phyloP scores from a whole-genome alignment of 2,329 filamentous ascomycete genomes.

The Penicillium sp. region DNA sequence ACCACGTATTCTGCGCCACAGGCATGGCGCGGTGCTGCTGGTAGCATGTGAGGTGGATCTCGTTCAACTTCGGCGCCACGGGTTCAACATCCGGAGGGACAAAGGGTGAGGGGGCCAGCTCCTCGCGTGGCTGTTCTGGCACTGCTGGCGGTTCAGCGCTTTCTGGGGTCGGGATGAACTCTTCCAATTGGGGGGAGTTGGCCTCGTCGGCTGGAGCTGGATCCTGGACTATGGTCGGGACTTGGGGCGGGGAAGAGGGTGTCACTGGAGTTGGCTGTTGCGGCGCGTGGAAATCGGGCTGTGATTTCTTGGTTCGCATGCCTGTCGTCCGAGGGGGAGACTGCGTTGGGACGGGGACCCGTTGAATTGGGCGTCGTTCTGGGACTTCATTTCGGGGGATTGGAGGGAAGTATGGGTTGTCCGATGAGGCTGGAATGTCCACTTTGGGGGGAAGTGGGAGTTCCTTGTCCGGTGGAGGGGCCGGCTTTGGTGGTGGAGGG shows the following conservation, averaged over 20 bases:
- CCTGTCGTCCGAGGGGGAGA: conserved; percentile 1
- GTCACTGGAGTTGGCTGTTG: neutral
- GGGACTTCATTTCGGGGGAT: neutral
- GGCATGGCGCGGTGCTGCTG: conserved; percentile 34
- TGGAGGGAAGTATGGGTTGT: conserved; percentile 9
- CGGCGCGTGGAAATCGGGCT: neutral
- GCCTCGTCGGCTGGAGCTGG: conserved; percentile 8
- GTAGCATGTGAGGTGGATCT: conserved; percentile 34
- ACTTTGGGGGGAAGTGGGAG: conserved; percentile 8
- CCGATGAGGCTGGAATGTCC: neutral
- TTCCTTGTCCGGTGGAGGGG: conserved; percentile 19
- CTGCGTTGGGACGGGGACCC: conserved; percentile 1
- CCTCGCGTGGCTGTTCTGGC: conserved; percentile 9
- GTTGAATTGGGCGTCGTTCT: conserved; percentile 3
- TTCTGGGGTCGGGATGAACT: conserved; percentile 30
- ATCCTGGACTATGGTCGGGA: neutral
- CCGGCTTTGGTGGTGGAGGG: conserved; percentile 22
- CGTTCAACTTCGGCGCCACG: conserved; percentile 29
- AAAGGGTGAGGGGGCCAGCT: conserved; percentile 12
- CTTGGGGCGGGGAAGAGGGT: neutral
- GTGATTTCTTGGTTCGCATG: conserved; percentile 1
- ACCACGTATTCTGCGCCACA: conserved; percentile 31
- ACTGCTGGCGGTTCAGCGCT: conserved; percentile 12
- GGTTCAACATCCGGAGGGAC: conserved; percentile 29
- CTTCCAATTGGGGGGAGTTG: conserved; percentile 20